Conservation (phyloP, 108 stramenopile species). For the Cyclotella kingstonii region DNA sequence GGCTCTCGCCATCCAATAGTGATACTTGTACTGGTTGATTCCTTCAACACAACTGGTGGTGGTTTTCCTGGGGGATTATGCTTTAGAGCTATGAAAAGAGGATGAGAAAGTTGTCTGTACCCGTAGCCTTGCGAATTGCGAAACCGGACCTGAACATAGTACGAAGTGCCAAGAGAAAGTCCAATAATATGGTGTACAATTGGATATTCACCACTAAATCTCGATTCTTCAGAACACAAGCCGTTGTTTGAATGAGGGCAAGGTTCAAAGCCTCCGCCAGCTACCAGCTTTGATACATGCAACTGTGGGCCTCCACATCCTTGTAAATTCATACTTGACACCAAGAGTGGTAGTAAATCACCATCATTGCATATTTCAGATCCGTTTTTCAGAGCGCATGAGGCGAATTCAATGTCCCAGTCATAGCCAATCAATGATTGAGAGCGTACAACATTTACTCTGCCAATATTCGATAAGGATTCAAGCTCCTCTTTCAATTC, state of each 20-base stretch:
- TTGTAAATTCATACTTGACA: conserved; percentile 32
- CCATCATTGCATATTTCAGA: conserved; percentile 76
- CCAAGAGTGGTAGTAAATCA: conserved; percentile 46
- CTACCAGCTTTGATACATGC: conserved; percentile 21
- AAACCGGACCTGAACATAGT: conserved; percentile 71
- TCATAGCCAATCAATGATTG: conserved; percentile 48
- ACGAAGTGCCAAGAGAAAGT: conserved; percentile 51
- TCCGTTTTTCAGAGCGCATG: conserved; percentile 48
- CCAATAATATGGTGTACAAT: conserved; percentile 46
- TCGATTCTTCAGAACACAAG: conserved; percentile 37
- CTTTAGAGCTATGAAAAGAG: conserved; percentile 31
- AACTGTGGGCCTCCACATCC: conserved; percentile 48
- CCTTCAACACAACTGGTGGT: conserved; percentile 55
- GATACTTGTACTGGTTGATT: conserved; percentile 62
- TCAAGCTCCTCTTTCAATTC: conserved; percentile 62
- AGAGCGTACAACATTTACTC: conserved; percentile 55
- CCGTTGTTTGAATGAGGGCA: conserved; percentile 45
- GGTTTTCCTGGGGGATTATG: conserved; percentile 70
- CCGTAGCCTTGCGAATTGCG: conserved; percentile 68
- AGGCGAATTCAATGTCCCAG: conserved; percentile 79
- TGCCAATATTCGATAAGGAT: conserved; percentile 59
- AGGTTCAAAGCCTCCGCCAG: conserved; percentile 51
- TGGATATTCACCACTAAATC: conserved; percentile 55
- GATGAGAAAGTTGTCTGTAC: conserved; percentile 29
- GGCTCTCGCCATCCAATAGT: conserved; percentile 73